phyloP scores from a whole-genome alignment of 352 stramenopile species.

The Globisporangium camurandrum region DNA sequence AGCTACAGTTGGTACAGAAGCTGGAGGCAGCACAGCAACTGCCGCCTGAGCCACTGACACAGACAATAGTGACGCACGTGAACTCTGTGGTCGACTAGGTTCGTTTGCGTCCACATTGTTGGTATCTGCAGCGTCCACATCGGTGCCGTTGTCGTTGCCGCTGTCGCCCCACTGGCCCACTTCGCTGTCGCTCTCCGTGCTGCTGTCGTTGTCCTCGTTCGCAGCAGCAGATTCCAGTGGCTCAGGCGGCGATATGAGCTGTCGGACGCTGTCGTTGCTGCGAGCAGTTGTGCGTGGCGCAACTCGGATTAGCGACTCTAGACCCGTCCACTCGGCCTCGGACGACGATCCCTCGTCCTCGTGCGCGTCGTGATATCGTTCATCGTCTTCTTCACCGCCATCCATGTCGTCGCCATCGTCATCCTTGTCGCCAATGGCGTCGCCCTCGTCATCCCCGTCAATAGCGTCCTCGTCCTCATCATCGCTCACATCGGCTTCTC shows the following conservation, averaged over 20 bases:
- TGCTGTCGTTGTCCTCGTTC: constrained; percentile 2
- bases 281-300: neutral
- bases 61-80: too few species aligned
- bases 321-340: too few species aligned
- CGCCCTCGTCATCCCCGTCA: neutral
- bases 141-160: neutral
- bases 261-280: neutral
- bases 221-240: neutral
- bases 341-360: too few species aligned
- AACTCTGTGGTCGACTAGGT: too few species aligned
- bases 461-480: too few species aligned
- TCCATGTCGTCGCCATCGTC: neutral
- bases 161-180: neutral
- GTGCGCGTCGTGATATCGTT: too few species aligned
- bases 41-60: too few species aligned
- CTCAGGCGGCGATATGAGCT: neutral
- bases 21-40: neutral
- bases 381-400: too few species aligned
- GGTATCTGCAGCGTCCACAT: neutral
- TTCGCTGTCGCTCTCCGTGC: constrained; percentile 8
- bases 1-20: too few species aligned
- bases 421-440: neutral
- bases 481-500: too few species aligned
- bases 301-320: too few species aligned
- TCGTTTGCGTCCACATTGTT: neutral